A percentile compares a stretch with the other conserved stretches of the same genome.
These are phyloP conservation scores for Pseudofabraea citricarpa DNA, from an alignment of 2,329 filamentous ascomycete species.

Conservation along the genomic window DNA sequence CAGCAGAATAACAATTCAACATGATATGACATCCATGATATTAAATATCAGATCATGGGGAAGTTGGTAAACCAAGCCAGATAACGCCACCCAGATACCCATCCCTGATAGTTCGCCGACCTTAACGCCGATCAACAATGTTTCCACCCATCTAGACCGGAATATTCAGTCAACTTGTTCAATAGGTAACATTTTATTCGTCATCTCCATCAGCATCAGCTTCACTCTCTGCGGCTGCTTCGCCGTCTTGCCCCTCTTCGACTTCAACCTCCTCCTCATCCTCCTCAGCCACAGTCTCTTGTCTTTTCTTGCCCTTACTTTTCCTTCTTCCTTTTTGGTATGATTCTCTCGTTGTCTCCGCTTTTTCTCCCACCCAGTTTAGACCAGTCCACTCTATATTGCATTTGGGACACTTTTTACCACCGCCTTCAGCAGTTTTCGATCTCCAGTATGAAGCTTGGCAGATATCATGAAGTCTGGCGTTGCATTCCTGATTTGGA, in stretches of 20 bases:
- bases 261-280: conserved; percentile 14
- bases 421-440: conserved; percentile 33
- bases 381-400: conserved; percentile 40
- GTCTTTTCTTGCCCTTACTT: conserved; percentile 17
- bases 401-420: conserved; percentile 61
- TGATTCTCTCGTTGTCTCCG: conserved; percentile 26
- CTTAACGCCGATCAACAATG: too few relatives aligned
- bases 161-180: too few relatives aligned
- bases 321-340: conserved; percentile 25
- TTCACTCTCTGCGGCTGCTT: conserved; percentile 3
- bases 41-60: too few relatives aligned
- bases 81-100: too few relatives aligned
- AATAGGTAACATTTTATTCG: not conserved
- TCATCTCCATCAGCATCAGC: conserved; percentile 1
- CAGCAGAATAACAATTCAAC: too few relatives aligned
- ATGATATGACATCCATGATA: too few relatives aligned
- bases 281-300: conserved; percentile 5
- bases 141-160: too few relatives aligned
- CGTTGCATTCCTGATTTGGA: conserved; percentile 58
- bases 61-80: too few relatives aligned
- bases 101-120: too few relatives aligned
- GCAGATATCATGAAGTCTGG: conserved; percentile 75
- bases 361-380: conserved; percentile 28
- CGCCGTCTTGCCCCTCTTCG: conserved; percentile 6
- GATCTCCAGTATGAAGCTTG: conserved; percentile 68